These are phyloP conservation scores for Comarum palustre DNA, from an alignment of 306 rosid genomes.

Conservation along the genomic window DNA sequence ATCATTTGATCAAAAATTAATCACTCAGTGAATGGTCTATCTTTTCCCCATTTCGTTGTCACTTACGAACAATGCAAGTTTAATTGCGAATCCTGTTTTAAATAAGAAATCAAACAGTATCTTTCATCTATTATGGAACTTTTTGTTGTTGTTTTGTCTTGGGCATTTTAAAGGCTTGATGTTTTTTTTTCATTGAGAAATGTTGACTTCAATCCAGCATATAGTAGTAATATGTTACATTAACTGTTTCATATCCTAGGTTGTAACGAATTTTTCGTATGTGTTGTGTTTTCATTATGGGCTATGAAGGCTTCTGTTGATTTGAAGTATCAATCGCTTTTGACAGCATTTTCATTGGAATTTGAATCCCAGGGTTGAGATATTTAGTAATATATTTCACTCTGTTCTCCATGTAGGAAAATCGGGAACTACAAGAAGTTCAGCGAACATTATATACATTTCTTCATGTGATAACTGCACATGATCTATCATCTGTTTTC, in stretches of 20 bases:
- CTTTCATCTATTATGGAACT: background rate
- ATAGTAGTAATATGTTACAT: background rate
- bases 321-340: background rate
- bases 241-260: background rate
- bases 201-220: background rate
- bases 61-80: background rate
- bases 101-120: background rate
- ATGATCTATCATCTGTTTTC: conserved; percentile 72
- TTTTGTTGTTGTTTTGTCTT: background rate
- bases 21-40: background rate
- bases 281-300: background rate
- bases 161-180: background rate
- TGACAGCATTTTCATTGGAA: background rate
- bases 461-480: conserved; percentile 83
- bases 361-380: background rate
- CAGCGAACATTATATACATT: conserved; percentile 76
- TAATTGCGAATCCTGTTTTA: background rate
- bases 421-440: conserved; percentile 94
- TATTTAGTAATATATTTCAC: conserved; percentile 14
- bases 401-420: conserved; percentile 52
- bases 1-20: background rate
- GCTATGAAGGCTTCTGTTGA: background rate
- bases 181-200: too few species aligned
- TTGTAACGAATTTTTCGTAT: background rate
- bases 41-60: too few species aligned